A percentile compares a stretch with the other conserved stretches of the same genome.
Evolutionary conservation across 2,329 filamentous ascomycete species (phyloP).

Genomic region (Colletotrichum cuscutae): DNA sequence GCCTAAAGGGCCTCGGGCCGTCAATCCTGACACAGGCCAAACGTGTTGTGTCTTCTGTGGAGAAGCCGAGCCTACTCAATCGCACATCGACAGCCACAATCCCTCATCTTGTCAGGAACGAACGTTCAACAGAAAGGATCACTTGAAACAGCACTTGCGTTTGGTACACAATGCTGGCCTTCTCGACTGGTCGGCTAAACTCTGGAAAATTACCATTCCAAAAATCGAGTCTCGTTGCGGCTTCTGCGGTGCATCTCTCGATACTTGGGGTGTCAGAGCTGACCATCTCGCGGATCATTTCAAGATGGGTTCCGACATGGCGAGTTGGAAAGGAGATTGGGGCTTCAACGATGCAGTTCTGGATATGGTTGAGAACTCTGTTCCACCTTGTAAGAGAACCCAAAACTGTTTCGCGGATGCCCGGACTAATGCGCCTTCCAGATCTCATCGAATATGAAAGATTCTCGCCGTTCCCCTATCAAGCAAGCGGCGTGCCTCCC

Average conservation of each 20-base stretch:
- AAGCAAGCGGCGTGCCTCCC: slow-evolving; percentile 22
- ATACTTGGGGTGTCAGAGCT: slow-evolving; percentile 45
- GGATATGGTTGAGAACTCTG: slow-evolving; percentile 49
- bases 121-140: slow-evolving; percentile 56
- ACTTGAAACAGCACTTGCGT: slow-evolving; percentile 52
- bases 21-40: slow-evolving; percentile 41
- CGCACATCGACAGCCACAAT: slow-evolving; percentile 51
- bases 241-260: slow-evolving; percentile 48
- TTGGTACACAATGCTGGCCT: slow-evolving; percentile 11
- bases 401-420: neutral
- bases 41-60: slow-evolving; percentile 52
- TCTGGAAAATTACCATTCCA: slow-evolving; percentile 1
- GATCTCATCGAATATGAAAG: slow-evolving; percentile 32
- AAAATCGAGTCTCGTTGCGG: slow-evolving; percentile 45
- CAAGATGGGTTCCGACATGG: slow-evolving; percentile 49
- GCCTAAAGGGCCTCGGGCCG: slow-evolving; percentile 39
- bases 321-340: slow-evolving; percentile 52
- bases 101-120: slow-evolving; percentile 58
- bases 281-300: slow-evolving; percentile 53
- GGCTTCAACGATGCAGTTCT: slow-evolving; percentile 48
- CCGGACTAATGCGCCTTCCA: neutral
- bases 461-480: slow-evolving; percentile 24
- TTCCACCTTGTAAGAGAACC: slow-evolving; percentile 44
- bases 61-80: slow-evolving; percentile 40
- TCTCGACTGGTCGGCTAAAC: neutral